Evolutionary conservation across 495 filamentous ascomycete species (phyloP).

Genomic region (Astrothelium subdiscretum): DNA sequence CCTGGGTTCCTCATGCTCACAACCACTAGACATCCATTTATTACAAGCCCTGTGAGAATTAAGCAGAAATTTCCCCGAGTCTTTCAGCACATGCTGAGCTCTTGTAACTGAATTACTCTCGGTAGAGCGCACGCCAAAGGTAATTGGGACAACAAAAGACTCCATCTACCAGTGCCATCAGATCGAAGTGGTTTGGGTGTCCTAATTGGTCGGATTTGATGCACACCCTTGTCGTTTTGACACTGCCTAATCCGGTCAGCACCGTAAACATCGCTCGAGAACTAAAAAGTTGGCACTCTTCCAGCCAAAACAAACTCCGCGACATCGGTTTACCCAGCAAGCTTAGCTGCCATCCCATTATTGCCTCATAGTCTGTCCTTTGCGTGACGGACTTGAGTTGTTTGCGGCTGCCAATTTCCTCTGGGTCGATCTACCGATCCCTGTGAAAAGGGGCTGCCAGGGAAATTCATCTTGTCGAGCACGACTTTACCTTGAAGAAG

Average conservation of each 20-base stretch:
- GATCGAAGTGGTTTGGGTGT: too few relatives aligned
- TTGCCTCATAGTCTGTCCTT: background rate
- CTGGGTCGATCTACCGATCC: background rate
- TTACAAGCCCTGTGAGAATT: background rate
- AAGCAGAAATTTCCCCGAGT: background rate
- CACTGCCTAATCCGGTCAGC: background rate
- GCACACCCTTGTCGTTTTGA: constrained; percentile 1
- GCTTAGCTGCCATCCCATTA: constrained; percentile 3
- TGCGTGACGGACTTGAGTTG: background rate
- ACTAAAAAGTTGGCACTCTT: background rate
- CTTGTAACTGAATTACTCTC: background rate
- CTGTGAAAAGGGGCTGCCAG: background rate
- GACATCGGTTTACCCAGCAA: constrained; percentile 2
- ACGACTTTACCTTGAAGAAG: background rate
- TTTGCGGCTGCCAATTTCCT: background rate
- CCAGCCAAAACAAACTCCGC: background rate
- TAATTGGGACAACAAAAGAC: too few relatives aligned
- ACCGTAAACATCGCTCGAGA: background rate
- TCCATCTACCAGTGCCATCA: too few relatives aligned
- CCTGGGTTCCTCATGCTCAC: background rate
- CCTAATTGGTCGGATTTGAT: background rate
- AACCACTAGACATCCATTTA: background rate
- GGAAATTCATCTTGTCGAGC: background rate
- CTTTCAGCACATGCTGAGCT: background rate
- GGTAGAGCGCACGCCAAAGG: too few relatives aligned